phyloP scores from a whole-genome alignment of 208 protist genomes.

The Trichomonas tenax region DNA sequence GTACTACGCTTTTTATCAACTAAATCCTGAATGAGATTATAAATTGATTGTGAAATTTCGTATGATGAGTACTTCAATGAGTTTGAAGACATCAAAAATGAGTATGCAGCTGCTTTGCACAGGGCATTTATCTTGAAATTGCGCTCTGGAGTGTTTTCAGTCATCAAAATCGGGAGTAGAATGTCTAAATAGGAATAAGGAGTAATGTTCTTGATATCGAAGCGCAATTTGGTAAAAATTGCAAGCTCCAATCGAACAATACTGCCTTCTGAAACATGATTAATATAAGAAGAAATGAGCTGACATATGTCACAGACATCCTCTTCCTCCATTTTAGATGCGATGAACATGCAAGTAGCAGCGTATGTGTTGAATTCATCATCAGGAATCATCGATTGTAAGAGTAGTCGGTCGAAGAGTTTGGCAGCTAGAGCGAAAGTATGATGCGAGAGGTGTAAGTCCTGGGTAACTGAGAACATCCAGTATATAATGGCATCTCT shows the following conservation, averaged over 20 bases:
- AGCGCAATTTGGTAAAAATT: background rate
- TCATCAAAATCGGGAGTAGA: background rate
- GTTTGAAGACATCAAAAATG: background rate
- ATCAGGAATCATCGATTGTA: background rate
- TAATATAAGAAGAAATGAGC: background rate
- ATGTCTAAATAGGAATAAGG: background rate
- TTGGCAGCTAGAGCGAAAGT: background rate
- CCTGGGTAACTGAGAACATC: background rate
- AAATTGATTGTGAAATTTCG: background rate
- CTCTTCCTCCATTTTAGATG: background rate
- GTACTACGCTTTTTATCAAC: background rate
- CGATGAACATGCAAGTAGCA: background rate
- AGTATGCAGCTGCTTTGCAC: background rate
- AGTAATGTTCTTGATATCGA: background rate
- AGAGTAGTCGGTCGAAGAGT: background rate
- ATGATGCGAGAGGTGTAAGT: background rate
- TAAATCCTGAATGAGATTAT: background rate
- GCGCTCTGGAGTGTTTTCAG: background rate
- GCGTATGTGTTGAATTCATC: background rate
- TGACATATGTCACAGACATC: background rate
- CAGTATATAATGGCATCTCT: background rate
- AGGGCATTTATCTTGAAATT: background rate
- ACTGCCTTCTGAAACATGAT: background rate
- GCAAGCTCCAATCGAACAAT: background rate
- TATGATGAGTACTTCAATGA: background rate